Percentiles rank a stretch among this genome's conserved stretches.
These are phyloP conservation scores for Epichloe aotearoae DNA, from an alignment of 2,329 filamentous ascomycete genomes.

Conservation along the genomic window DNA sequence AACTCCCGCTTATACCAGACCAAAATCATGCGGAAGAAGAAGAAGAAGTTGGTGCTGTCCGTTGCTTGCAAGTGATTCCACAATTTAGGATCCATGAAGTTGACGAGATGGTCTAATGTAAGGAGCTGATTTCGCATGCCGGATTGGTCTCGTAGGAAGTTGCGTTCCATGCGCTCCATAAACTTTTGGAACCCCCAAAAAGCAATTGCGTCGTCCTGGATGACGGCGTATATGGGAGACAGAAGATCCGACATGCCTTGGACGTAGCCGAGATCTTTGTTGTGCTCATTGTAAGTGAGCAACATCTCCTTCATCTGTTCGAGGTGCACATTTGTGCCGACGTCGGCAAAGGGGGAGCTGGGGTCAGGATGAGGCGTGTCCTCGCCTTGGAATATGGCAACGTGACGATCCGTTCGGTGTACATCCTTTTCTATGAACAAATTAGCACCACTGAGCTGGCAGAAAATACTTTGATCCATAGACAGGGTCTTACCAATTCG, in stretches of 20 bases:
- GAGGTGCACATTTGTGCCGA: slow-evolving; percentile 90
- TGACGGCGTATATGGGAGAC: slow-evolving; percentile 88
- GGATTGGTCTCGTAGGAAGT: slow-evolving; percentile 89
- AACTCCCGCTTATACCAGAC: slow-evolving; percentile 99
- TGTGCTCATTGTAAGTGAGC: slow-evolving; percentile 96
- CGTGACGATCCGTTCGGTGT: slow-evolving; percentile 86
- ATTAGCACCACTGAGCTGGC: slow-evolving; percentile 8
- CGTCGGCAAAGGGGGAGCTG: slow-evolving; percentile 77
- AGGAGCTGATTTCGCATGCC: slow-evolving; percentile 90
- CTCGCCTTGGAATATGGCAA: slow-evolving; percentile 91
- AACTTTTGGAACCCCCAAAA: slow-evolving; percentile 94
- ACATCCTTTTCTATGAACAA: slow-evolving; percentile 78
- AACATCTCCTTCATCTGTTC: slow-evolving; percentile 99
- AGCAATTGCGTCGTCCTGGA: slow-evolving; percentile 96
- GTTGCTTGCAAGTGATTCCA: slow-evolving; percentile 81
- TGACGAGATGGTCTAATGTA: slow-evolving; percentile 85
- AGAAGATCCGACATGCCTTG: slow-evolving; percentile 98
- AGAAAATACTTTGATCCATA: neutral
- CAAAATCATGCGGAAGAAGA: slow-evolving; percentile 97
- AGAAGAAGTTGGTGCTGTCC: slow-evolving; percentile 98
- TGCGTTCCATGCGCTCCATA: slow-evolving; percentile 96
- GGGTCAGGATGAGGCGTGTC: slow-evolving; percentile 95
- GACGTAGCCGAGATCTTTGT: slow-evolving; percentile 88
- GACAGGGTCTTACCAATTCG: slow-evolving; percentile 62
- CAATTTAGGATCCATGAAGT: slow-evolving; percentile 90